phyloP scores from a whole-genome alignment of 371 early-diverging fungal genomes.

The Nematocida minor region DNA sequence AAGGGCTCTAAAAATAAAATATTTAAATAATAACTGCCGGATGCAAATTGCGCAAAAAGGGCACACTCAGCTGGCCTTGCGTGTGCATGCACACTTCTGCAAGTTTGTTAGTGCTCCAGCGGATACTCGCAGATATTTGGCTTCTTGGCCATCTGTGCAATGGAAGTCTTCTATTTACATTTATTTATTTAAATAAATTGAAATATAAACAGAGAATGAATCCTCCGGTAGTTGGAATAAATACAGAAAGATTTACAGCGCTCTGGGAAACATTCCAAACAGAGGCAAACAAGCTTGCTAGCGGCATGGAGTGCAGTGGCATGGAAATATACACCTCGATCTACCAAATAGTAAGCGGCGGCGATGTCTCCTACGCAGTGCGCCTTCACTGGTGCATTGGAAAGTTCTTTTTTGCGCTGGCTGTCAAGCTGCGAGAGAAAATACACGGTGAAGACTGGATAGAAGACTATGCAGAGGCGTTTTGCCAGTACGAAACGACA shows the following conservation, averaged over 20 bases:
- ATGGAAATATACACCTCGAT: slow-evolving; percentile 26
- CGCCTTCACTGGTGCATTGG: slow-evolving; percentile 49
- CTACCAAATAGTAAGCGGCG: slow-evolving; percentile 26
- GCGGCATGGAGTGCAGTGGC: slow-evolving; percentile 39
- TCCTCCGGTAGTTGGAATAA: slow-evolving; percentile 32
- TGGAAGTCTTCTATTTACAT: no score
- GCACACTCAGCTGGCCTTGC: no score
- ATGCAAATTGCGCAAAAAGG: background rate
- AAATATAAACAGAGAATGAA: slow-evolving; percentile 35
- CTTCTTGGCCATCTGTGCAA: no score
- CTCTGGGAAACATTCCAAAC: slow-evolving; percentile 32
- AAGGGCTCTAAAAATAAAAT: slow-evolving; percentile 16
- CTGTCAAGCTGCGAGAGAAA: background rate
- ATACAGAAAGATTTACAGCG: slow-evolving; percentile 22
- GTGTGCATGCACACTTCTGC: no score
- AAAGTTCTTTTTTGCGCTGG: slow-evolving; percentile 37
- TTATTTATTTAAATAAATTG: slow-evolving; percentile 4
- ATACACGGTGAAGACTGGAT: slow-evolving; percentile 38
- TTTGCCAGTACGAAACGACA: slow-evolving; percentile 10
- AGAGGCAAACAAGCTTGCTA: slow-evolving; percentile 43
- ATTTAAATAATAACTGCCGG: slow-evolving; percentile 9
- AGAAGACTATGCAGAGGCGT: slow-evolving; percentile 33
- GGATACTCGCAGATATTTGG: no score
- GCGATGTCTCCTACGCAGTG: slow-evolving; percentile 3
- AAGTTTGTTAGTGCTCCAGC: no score